phyloP scores from a whole-genome alignment of 1,284 basidiomycete species.

The Sphaerobolus stellatus region DNA sequence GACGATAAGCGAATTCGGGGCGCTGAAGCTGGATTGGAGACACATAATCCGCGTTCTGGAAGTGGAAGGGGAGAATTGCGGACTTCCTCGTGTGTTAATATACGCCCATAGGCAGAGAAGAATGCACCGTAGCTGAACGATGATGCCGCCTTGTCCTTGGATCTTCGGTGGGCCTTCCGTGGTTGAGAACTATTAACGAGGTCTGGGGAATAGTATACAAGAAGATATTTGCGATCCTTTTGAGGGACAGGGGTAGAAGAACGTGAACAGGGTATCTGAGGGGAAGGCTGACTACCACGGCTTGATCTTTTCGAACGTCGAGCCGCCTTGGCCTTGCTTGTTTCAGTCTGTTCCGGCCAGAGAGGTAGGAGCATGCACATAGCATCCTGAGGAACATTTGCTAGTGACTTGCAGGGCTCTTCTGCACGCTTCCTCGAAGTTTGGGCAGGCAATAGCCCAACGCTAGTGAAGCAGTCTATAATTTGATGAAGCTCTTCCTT shows the following conservation, averaged over 20 bases:
- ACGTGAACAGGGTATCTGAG: too few relatives aligned
- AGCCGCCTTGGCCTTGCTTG: conserved; percentile 23
- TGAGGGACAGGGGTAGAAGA: conserved; percentile 42
- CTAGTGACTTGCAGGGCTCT: conserved; percentile 56
- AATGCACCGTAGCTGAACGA: conserved; percentile 34
- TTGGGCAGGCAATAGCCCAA: too few relatives aligned
- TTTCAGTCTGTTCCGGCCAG: conserved; percentile 75
- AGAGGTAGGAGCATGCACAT: conserved; percentile 80
- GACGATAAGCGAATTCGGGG: too few relatives aligned
- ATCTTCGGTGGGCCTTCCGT: conserved; percentile 20
- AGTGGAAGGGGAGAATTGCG: conserved; percentile 68
- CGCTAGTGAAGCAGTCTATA: too few relatives aligned
- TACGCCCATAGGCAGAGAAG: conserved; percentile 66
- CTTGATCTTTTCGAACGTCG: conserved; percentile 1
- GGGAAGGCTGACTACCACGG: neutral
- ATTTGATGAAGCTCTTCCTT: too few relatives aligned
- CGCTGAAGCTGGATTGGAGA: conserved; percentile 58
- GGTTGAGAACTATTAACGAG: conserved; percentile 25
- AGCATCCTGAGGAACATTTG: conserved; percentile 60
- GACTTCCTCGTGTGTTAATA: conserved; percentile 66
- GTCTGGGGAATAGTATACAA: conserved; percentile 69
- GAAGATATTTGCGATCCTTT: conserved; percentile 62
- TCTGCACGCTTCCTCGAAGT: too few relatives aligned
- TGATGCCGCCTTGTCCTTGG: conserved; percentile 36
- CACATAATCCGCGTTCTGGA: conserved; percentile 65